phyloP scores from a whole-genome alignment of 2,329 filamentous ascomycete genomes.

The Nigrospora oryzae region DNA sequence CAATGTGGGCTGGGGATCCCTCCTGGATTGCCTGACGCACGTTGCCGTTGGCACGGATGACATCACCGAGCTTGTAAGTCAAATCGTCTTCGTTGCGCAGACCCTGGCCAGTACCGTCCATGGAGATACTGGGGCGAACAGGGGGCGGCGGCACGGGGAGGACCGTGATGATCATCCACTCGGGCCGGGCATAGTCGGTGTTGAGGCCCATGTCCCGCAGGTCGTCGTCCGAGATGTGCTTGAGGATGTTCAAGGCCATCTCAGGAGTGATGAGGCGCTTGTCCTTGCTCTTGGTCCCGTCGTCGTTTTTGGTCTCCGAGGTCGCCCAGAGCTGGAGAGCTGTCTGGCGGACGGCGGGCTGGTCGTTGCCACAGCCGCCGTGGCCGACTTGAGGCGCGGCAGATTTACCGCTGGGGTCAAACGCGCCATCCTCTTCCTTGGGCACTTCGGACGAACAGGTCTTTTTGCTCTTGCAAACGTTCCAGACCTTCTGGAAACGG shows the following conservation, averaged over 20 bases:
- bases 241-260: constrained; percentile 78
- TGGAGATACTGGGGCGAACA: constrained; percentile 92
- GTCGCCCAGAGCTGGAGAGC: constrained; percentile 74
- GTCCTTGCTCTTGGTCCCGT: constrained; percentile 64
- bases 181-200: constrained; percentile 87
- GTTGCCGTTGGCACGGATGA: constrained; percentile 94
- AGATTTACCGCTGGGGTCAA: constrained; percentile 48
- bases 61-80: constrained; percentile 98
- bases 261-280: constrained; percentile 77
- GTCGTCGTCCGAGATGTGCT: constrained; percentile 73
- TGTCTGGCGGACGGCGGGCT: constrained; percentile 81
- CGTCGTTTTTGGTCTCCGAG: constrained; percentile 70
- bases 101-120: constrained; percentile 87
- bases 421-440: constrained; percentile 61
- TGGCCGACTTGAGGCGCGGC: constrained; percentile 54
- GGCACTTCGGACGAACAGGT: constrained; percentile 74
- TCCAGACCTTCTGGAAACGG: constrained; percentile 89
- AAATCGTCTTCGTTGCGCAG: constrained; percentile 96
- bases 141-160: constrained; percentile 92
- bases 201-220: constrained; percentile 84
- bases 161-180: constrained; percentile 97
- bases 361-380: constrained; percentile 86
- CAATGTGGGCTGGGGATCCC: constrained; percentile 84
- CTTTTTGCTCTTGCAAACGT: constrained; percentile 81
- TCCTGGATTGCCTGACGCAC: constrained; percentile 86